Base-by-base conservation (phyloP, 2,329 filamentous ascomycete genomes). In the Alternaria burnsii region DNA sequence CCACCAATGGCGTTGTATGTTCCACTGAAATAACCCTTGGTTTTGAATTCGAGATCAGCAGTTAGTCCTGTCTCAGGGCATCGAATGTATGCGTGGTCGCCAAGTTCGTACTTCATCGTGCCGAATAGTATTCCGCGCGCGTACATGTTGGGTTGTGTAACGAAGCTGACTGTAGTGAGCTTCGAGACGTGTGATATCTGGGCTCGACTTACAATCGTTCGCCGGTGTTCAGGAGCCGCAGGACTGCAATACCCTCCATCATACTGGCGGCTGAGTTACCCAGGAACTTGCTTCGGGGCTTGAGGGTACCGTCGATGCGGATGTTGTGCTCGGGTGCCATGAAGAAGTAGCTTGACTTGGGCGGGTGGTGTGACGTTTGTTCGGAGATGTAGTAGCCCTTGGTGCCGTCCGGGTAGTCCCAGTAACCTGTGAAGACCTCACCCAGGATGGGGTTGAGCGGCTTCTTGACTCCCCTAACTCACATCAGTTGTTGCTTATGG, bases 91-190 rank as follows among this genome's bases (percentile, higher is more conserved):
- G 94, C 97, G 82, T 97, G 94, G 77, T 98, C 94, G 66, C 94
- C 95, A 8, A 99, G 88, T 82, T 99, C 95, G 79, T 98, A 99
- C 80, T 97, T 98, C 95, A 99, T 98, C 79, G 97, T 98, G 48
- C 95, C 95, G 73, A 99, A 97, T 9, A 99, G 84, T 61, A 99
- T 98, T 36, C 95, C 94, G 63, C 95, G 88, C 22, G 94, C 95
- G 78, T 99, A 99, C 93, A 99, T 99, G 82, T 99, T 99, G 18
- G 95, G 95, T 75, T 99, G 95, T 5, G 95, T 98, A 53, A 98
- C 81, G 73, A 96, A 92, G 80, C 92, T 96, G 30, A 20, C 30
- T 26, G 16, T 16, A 28, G 62, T 71, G 53, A 70, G 65, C 67
- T 40, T 22, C 8, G 14, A 36, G n/a, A 3, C 28, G n/a, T 12